Evolutionary conservation across 106 monocot genomes (phyloP), one percentile per base, ranked within the genome.

Genomic region (Agapanthus africanus): DNA sequence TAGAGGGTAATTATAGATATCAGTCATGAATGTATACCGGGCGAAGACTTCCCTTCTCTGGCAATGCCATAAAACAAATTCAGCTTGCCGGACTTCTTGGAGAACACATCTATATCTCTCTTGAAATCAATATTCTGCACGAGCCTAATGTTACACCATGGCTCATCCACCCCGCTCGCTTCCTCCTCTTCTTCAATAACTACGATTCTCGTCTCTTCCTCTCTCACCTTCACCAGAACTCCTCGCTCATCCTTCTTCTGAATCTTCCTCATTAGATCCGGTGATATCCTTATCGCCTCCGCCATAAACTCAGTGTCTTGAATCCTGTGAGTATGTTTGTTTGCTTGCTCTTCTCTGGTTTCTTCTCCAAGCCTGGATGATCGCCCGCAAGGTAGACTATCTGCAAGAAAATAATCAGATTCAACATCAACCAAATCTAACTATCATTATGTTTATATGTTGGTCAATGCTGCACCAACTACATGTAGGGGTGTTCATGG

Each of bases 41-140:
- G n/a, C n/a, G n/a, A n/a, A n/a, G n/a, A n/a, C 65, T 23, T 40
- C 65, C 65, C 25, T 37, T 65, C 40, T 40, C 65, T 5, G 65
- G 8, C 34, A 16, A 63, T 63, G 18, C 63, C 34, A n/a, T 11
- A 37, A 7, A 7, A 19, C 36, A 26, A 63, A 40, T 65, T 65
- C 37, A 65, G 26, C 65, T 33, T 33, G 3, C 65, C 65, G 1
- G 37, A 15, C 39, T 65, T 65, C 40, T 7, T 65, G 8, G 65
- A 37, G 6, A 21, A 40, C 21, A 40, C 40, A 65, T 65, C 65
- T 37, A 33, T 18, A 65, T 40, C 65, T 40, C 23, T 22, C 10
- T 9, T 65, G 2, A 0, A 38, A 21, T 65, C 65, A 37, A 65
- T 25, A 40, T 38, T 40, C 22, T 38, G 65, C 39, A 40, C 25